phyloP scores from a whole-genome alignment of 2,329 filamentous ascomycete species.

The Ophiocordyceps camponoti-floridani region DNA sequence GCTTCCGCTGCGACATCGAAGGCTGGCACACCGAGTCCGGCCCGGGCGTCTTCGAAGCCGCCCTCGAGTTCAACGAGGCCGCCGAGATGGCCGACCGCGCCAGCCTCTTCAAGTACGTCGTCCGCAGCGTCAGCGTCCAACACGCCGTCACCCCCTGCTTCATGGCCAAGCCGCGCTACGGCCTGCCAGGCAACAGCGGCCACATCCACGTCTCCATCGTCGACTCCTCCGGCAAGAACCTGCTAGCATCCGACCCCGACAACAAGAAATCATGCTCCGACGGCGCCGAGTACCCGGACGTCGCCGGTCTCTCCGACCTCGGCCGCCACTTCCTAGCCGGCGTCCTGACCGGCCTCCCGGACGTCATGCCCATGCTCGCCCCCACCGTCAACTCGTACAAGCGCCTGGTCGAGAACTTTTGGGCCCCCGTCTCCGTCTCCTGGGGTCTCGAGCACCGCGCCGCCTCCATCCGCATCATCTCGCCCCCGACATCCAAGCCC shows the following conservation, averaged over 20 bases:
- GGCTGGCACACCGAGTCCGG: constrained; percentile 94
- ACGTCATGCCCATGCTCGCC: constrained; percentile 89
- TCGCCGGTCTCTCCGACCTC: constrained; percentile 67
- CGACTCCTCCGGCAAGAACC: constrained; percentile 63
- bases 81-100: constrained; percentile 82
- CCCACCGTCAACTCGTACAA: constrained; percentile 98
- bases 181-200: constrained; percentile 83
- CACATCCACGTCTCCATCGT: constrained; percentile 91
- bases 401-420: constrained; percentile 94
- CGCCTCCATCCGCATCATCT: constrained; percentile 76
- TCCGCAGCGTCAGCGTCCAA: constrained; percentile 74
- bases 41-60: constrained; percentile 88
- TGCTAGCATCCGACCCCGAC: constrained; percentile 62
- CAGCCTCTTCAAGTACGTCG: constrained; percentile 83
- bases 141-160: constrained; percentile 92
- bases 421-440: constrained; percentile 92
- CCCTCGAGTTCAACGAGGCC: constrained; percentile 79
- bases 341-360: constrained; percentile 70
- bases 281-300: constrained; percentile 53
- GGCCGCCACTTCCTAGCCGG: constrained; percentile 89
- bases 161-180: constrained; percentile 92
- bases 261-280: constrained; percentile 54
- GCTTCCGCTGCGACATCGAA: constrained; percentile 69
- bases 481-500: constrained; percentile 67
- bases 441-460: constrained; percentile 95